Percentiles rank a stretch among this genome's conserved stretches.
These are phyloP conservation scores for Lactuca saligna DNA, from an alignment of 129 eudicot genomes.

Conservation along the genomic window DNA sequence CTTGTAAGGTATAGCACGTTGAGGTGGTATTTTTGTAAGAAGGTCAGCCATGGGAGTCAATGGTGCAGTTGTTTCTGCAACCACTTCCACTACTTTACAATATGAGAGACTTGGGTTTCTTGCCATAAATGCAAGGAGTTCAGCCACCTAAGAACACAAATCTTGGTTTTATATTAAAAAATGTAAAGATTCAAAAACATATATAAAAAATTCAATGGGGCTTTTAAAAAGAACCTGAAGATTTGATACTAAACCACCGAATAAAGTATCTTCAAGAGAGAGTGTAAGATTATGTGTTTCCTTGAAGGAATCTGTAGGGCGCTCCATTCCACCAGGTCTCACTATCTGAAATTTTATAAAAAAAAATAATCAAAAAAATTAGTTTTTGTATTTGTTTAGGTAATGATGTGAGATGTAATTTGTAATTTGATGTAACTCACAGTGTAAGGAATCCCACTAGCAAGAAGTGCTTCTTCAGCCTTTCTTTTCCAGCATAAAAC, in stretches of 20 bases:
- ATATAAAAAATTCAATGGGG: background rate
- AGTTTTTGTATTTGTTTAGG: conserved; percentile 1
- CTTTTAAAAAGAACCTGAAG: conserved; percentile 65
- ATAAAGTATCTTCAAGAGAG: conserved; percentile 76
- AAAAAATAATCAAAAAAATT: conserved; percentile 2
- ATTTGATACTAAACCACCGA: conserved; percentile 93
- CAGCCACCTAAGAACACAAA: conserved; percentile 68
- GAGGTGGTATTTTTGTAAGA: conserved; percentile 70
- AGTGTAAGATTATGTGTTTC: conserved; percentile 87
- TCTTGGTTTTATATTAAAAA: background rate
- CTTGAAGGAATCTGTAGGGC: conserved; percentile 94
- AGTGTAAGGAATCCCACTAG: conserved; percentile 97
- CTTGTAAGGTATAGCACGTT: conserved; percentile 39
- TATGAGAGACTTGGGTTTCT: conserved; percentile 67
- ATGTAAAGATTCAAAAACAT: background rate
- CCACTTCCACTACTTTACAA: conserved; percentile 89
- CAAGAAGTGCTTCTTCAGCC: conserved; percentile 94
- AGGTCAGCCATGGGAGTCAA: conserved; percentile 82
- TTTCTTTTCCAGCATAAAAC: conserved; percentile 93
- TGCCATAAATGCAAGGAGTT: conserved; percentile 87
- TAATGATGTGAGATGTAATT: conserved; percentile 11
- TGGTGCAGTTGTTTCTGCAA: conserved; percentile 96
- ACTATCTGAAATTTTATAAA: conserved; percentile 61
- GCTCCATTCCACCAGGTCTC: conserved; percentile 99
- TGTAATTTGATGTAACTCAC: conserved; percentile 50